Evolutionary conservation across 805 yeast genomes (phyloP).

Genomic region (Nakazawaea molendinolei): DNA sequence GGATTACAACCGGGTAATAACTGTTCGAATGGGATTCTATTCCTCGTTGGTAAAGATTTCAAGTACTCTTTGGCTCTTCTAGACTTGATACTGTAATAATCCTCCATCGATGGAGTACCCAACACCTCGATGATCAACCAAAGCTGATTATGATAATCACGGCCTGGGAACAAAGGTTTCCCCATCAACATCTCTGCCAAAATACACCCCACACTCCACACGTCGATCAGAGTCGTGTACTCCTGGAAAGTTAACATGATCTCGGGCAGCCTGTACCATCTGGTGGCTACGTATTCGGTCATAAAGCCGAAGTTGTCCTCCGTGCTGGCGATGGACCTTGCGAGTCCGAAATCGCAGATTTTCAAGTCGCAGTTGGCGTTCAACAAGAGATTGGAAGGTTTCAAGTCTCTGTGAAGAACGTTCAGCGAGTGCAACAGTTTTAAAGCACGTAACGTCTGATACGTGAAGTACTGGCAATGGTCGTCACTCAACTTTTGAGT

Average conservation of each 20-base stretch:
- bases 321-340: slow-evolving; percentile 55
- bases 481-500: slow-evolving; percentile 84
- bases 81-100: slow-evolving; percentile 66
- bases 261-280: slow-evolving; percentile 98
- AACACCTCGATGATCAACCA: slow-evolving; percentile 76
- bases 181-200: slow-evolving; percentile 86
- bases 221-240: slow-evolving; percentile 91
- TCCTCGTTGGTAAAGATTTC: slow-evolving; percentile 65
- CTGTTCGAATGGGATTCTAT: slow-evolving; percentile 48
- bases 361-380: slow-evolving; percentile 93
- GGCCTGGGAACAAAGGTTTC: slow-evolving; percentile 86
- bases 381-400: slow-evolving; percentile 80
- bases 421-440: slow-evolving; percentile 92
- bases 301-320: slow-evolving; percentile 71
- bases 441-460: slow-evolving; percentile 84
- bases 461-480: slow-evolving; percentile 88
- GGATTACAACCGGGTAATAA: slow-evolving; percentile 53
- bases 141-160: slow-evolving; percentile 88
- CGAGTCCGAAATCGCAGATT: slow-evolving; percentile 91
- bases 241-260: slow-evolving; percentile 92
- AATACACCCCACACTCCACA: slow-evolving; percentile 97
- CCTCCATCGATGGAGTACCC: slow-evolving; percentile 84
- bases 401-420: slow-evolving; percentile 87
- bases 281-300: slow-evolving; percentile 97
- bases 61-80: slow-evolving; percentile 87